phyloP scores from a whole-genome alignment of 2,329 filamentous ascomycete species.

The Xylariaceae sp. region DNA sequence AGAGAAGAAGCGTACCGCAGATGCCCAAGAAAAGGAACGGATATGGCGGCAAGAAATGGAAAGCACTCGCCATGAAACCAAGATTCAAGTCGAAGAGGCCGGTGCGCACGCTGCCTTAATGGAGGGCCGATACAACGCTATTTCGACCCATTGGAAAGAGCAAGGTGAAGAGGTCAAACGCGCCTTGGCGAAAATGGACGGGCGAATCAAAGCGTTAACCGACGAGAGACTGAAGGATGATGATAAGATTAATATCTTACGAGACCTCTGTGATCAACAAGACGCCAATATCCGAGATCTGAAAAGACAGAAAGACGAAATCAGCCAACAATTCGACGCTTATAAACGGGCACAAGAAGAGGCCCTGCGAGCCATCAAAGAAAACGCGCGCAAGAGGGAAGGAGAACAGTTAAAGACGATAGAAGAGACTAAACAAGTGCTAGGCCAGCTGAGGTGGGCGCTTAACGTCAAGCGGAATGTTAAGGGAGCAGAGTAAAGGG shows the following conservation, averaged over 20 bases:
- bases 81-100: slow-evolving; percentile 60
- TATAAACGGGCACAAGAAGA: slow-evolving; percentile 62
- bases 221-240: slow-evolving; percentile 55
- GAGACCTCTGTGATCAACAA: slow-evolving; percentile 68
- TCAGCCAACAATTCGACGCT: slow-evolving; percentile 53
- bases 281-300: slow-evolving; percentile 60
- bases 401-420: slow-evolving; percentile 54
- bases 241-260: slow-evolving; percentile 56
- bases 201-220: slow-evolving; percentile 50
- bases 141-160: slow-evolving; percentile 61
- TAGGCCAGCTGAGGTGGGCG: slow-evolving; percentile 68
- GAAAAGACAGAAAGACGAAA: slow-evolving; percentile 55
- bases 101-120: slow-evolving; percentile 59
- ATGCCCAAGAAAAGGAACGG: slow-evolving; percentile 55
- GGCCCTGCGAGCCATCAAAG: slow-evolving; percentile 54
- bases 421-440: slow-evolving; percentile 53
- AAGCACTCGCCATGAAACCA: slow-evolving; percentile 52
- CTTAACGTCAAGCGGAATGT: slow-evolving; percentile 61
- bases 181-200: slow-evolving; percentile 43
- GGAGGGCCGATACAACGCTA: slow-evolving; percentile 64
- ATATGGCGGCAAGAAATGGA: slow-evolving; percentile 61
- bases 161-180: slow-evolving; percentile 57
- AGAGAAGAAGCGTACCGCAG: slow-evolving; percentile 56
- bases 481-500: slow-evolving; percentile 45
- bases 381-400: slow-evolving; percentile 51